Conservation (phyloP, 345 rosid species). For the Eucalyptus pauciflora region DNA sequence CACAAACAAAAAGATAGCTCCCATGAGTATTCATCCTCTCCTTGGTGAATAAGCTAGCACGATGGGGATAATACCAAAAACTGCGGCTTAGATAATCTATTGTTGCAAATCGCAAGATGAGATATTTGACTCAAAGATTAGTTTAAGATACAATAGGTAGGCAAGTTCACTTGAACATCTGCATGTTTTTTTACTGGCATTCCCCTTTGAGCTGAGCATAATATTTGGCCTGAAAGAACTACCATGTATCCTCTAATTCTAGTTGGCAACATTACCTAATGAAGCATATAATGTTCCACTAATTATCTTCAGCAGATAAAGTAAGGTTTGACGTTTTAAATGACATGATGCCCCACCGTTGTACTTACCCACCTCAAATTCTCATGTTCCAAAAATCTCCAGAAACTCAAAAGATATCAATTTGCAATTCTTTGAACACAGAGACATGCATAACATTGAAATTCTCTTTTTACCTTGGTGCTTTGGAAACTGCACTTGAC, state of each 20-base stretch:
- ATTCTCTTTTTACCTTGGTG: slow-evolving; percentile 29
- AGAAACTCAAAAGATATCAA: not conserved
- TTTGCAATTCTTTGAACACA: not conserved
- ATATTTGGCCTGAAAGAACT: not conserved
- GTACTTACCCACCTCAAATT: not conserved
- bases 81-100: not conserved
- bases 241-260: not conserved
- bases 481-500: slow-evolving; percentile 49
- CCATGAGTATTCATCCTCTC: not conserved
- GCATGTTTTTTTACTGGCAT: not conserved
- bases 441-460: not conserved
- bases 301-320: not conserved
- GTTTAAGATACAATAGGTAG: not conserved
- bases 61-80: not conserved
- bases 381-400: not conserved
- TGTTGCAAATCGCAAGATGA: not conserved
- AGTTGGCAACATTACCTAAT: not conserved
- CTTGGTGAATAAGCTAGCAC: not conserved
- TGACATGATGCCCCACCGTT: not conserved
- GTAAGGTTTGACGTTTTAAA: not conserved
- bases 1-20: not conserved
- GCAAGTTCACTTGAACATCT: not conserved
- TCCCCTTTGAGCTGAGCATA: not conserved
- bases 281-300: not conserved
- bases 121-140: not conserved